Base-by-base conservation (phyloP, 345 rosid species). In the Populus euphratica region DNA sequence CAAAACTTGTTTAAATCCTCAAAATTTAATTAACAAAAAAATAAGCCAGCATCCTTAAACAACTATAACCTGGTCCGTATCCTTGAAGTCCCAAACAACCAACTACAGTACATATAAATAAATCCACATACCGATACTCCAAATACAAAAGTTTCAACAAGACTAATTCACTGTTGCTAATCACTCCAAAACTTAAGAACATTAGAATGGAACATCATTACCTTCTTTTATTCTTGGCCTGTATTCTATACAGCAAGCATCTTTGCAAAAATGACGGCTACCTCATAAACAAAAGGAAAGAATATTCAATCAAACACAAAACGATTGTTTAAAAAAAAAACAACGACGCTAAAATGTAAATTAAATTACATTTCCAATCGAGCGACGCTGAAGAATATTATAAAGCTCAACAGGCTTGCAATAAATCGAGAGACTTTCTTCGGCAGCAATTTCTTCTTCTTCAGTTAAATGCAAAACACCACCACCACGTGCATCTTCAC, bases 331-430 rank as follows among this genome's bases (percentile, higher is more conserved):
- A 43, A 35, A 62, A 39, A 5, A 69, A 31, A 61, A 67, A 33
- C 8, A 35, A 35, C 14, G n/a, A 21, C 17, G 13, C 33, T 33
- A 49, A 11, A 16, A 65, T 6, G 5, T 39, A 9, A 31, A 47
- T 0, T n/a, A 9, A 44, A 61, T 16, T 91, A 92, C 99, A 84
- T 90, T 92, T 84, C 88, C 82, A n/a, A 82, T 50, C 20, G 94
- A 87, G 27, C 98, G 97, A 11, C 99, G 93, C 76, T 94, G 98
- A 75, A 96, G 91, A 75, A 92, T 92, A 78, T 94, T 96, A 87
- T 94, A 94, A 79, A 96, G 91, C 74, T 96, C 99, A 12, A 96
- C 98, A 81, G 98, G 98, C 85, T 94, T 94, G 97, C 99, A 96
- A 82, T 92, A 96, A 39, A 83, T 75, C 2, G 89, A 84, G 27